A percentile compares a stretch with the other conserved stretches of the same genome.
phyloP scores from a whole-genome alignment of 129 eudicot genomes.

The Scalesia atractyloides region DNA sequence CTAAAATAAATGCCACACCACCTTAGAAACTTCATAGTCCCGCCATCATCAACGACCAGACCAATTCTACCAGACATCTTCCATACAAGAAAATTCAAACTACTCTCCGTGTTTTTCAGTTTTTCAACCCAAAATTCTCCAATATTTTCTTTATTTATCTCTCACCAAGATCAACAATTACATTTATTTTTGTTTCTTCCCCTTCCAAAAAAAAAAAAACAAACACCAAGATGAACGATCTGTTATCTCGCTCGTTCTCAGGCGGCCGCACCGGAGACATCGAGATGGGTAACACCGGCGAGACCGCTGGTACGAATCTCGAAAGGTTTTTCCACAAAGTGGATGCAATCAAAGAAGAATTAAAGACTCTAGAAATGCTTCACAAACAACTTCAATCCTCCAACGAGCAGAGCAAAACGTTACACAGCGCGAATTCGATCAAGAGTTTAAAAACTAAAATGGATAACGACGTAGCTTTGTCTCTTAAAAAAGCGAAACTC shows the following conservation, averaged over 20 bases:
- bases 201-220: neutral
- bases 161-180: neutral
- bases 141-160: neutral
- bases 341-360: constrained; percentile 53
- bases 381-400: neutral
- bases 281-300: constrained; percentile 35
- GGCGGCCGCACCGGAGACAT: constrained; percentile 36
- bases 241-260: constrained; percentile 55
- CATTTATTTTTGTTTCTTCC: neutral
- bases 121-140: neutral
- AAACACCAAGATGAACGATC: constrained; percentile 51
- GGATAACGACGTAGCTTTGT: constrained; percentile 9
- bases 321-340: constrained; percentile 63
- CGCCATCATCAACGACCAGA: constrained; percentile 10
- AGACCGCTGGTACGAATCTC: constrained; percentile 31
- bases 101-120: neutral
- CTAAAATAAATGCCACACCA: too few species aligned
- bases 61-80: constrained; percentile 1
- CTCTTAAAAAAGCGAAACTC: neutral
- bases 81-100: neutral
- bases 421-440: constrained; percentile 8
- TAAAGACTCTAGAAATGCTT: constrained; percentile 43
- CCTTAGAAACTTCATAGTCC: neutral
- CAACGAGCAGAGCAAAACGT: constrained; percentile 5
- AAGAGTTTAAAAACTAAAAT: neutral